phyloP scores from a whole-genome alignment of 768 basidiomycete species.

The Psilocybe azurescens region DNA sequence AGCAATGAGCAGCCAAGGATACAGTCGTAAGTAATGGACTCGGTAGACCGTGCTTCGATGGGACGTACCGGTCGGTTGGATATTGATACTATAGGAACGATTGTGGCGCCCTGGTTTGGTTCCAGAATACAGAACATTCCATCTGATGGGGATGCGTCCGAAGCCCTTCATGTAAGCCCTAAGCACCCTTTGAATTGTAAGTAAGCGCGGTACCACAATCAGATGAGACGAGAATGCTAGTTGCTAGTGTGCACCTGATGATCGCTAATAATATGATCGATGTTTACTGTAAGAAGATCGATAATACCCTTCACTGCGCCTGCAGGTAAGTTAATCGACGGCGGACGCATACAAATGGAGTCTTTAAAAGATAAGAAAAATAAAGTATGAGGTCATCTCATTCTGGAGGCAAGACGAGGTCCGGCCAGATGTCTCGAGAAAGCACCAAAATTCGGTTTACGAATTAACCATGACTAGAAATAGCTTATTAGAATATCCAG shows the following conservation, averaged over 20 bases:
- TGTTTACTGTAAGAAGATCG: background rate
- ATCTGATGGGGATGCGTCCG: background rate
- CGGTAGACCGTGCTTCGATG: background rate
- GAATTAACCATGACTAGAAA: too few relatives aligned
- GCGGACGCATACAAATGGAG: background rate
- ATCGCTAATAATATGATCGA: background rate
- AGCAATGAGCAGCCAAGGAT: background rate
- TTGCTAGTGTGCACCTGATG: conserved; percentile 1
- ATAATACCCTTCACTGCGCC: background rate
- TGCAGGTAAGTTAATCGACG: background rate
- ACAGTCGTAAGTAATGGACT: background rate
- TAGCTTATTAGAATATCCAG: too few relatives aligned
- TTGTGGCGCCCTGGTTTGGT: background rate
- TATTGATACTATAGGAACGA: background rate
- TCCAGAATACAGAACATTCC: background rate
- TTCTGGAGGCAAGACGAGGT: background rate
- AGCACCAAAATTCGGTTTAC: too few relatives aligned
- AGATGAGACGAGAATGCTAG: conserved; percentile 1
- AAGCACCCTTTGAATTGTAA: background rate
- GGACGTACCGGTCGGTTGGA: background rate
- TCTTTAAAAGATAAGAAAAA: background rate
- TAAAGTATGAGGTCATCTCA: background rate
- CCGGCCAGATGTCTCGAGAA: too few relatives aligned
- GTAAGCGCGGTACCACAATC: background rate
- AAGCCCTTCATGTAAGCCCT: background rate